Base-by-base conservation (phyloP, 1,284 basidiomycete species). In the Ganoderma lingzhi region DNA sequence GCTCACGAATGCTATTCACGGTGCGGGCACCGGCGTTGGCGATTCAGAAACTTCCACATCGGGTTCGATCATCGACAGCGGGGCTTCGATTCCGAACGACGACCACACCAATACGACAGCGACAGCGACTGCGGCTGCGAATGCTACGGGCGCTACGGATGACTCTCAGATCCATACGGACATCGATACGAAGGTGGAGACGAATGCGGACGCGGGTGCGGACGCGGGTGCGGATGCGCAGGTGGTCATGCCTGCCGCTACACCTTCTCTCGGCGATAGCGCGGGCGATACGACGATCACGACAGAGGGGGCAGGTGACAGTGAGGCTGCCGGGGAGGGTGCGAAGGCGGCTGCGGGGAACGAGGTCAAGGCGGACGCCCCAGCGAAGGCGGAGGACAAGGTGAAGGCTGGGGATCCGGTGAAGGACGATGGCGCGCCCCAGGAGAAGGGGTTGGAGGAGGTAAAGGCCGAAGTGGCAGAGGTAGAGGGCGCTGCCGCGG, bases 1-100 rank as follows among this genome's bases (percentile, higher is more conserved):
- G 48, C 61, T 67, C 70, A 71, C 72, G 67, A 73, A 73, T 73
- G 63, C 70, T 66, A 71, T 68, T 66, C 63, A 67, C 68, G 72
- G 72, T 71, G 72, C 70, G 45, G 72, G 70, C 72, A 71, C 69
- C 70, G 64, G 37, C 63, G 62, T 64, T 70, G 69, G 66, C 68
- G 58, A 35, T 35, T 35, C 35, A 35, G 35, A 65, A 67, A 53
- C 63, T 42, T 67, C 60, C n/a, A 39, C 44, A 17, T 28, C 53
- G 58, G 62, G 56, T 60, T 39, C 71, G 44, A 65, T 45, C 48
- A 44, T 41, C 44, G 35, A 53, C n/a, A 56, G 53, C 53, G 28
- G 59, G 39, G 48, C 65, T 65, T 56, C 30, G 62, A 67, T 44
- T 45, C 28, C 63, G 17, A 65, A 67, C 67, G 28, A 61, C 37